phyloP scores from a whole-genome alignment of 768 basidiomycete genomes.

The Boletales sp. region DNA sequence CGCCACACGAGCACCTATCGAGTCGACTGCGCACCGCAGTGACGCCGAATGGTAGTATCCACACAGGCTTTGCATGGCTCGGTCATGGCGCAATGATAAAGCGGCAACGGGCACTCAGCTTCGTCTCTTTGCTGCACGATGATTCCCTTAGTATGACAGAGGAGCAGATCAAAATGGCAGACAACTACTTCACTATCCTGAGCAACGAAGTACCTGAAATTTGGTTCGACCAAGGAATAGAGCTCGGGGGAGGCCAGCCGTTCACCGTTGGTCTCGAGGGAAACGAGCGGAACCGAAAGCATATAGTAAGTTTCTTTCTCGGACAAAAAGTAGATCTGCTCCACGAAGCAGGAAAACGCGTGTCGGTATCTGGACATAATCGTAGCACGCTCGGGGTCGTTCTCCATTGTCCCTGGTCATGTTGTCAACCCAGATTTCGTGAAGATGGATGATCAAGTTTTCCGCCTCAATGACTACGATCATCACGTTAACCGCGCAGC shows the following conservation, averaged over 20 bases:
- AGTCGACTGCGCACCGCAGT: slow-evolving; percentile 46
- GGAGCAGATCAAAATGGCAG: slow-evolving; percentile 60
- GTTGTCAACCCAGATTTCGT: slow-evolving; percentile 5
- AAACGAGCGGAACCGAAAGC: slow-evolving; percentile 50
- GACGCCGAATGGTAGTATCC: slow-evolving; percentile 32
- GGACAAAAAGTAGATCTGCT: not conserved
- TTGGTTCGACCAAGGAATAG: slow-evolving; percentile 64
- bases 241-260: slow-evolving; percentile 54
- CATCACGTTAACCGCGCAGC: slow-evolving; percentile 30
- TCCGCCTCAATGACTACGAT: not conserved
- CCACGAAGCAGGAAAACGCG: slow-evolving; percentile 40
- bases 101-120: slow-evolving; percentile 40
- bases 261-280: slow-evolving; percentile 63
- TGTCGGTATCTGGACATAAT: slow-evolving; percentile 41
- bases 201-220: slow-evolving; percentile 52
- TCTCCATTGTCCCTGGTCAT: not conserved
- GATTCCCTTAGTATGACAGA: slow-evolving; percentile 39
- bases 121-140: slow-evolving; percentile 43
- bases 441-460: not conserved
- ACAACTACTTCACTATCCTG: slow-evolving; percentile 65
- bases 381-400: not conserved
- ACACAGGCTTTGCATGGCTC: slow-evolving; percentile 63
- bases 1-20: slow-evolving; percentile 58
- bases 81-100: slow-evolving; percentile 59
- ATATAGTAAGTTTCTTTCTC: slow-evolving; percentile 47